These are phyloP conservation scores for Arthrinium phaeospermum DNA, from an alignment of 2,329 filamentous ascomycete species.

Conservation along the genomic window DNA sequence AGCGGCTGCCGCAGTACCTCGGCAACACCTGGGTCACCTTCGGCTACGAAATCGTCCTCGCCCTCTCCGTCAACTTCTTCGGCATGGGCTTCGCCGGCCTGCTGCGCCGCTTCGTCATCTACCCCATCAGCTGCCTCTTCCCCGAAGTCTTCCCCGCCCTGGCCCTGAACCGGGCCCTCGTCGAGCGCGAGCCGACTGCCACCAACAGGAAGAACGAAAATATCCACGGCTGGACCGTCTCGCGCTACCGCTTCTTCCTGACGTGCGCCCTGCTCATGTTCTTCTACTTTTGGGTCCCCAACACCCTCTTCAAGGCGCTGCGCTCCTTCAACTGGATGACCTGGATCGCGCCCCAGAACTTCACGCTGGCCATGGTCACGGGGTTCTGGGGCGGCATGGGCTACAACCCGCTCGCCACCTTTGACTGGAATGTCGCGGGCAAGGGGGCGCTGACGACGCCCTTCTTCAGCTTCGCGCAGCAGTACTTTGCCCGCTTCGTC, in stretches of 20 bases:
- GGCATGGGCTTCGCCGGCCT: constrained; percentile 60
- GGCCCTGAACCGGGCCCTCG: constrained; percentile 52
- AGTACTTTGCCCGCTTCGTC: constrained; percentile 61
- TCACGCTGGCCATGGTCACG: constrained; percentile 51
- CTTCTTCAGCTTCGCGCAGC: constrained; percentile 67
- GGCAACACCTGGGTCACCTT: constrained; percentile 56
- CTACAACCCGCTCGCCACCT: constrained; percentile 44
- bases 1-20: constrained; percentile 47
- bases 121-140: constrained; percentile 59
- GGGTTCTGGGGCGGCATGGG: constrained; percentile 50
- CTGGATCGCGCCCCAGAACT: constrained; percentile 54
- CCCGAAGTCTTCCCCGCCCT: constrained; percentile 53
- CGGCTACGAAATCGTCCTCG: constrained; percentile 55
- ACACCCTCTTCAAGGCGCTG: constrained; percentile 53
- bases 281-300: constrained; percentile 60
- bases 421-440: constrained; percentile 44
- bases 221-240: constrained; percentile 42
- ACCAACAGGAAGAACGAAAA: constrained; percentile 46
- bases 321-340: constrained; percentile 54
- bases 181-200: constrained; percentile 39
- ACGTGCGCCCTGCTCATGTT: constrained; percentile 49
- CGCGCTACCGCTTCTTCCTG: constrained; percentile 52
- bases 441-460: constrained; percentile 39
- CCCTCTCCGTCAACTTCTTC: constrained; percentile 35
- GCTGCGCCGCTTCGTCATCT: constrained; percentile 54